Evolutionary conservation across 2,329 filamentous ascomycete genomes (phyloP).

Genomic region (Arachnomyces sp.): DNA sequence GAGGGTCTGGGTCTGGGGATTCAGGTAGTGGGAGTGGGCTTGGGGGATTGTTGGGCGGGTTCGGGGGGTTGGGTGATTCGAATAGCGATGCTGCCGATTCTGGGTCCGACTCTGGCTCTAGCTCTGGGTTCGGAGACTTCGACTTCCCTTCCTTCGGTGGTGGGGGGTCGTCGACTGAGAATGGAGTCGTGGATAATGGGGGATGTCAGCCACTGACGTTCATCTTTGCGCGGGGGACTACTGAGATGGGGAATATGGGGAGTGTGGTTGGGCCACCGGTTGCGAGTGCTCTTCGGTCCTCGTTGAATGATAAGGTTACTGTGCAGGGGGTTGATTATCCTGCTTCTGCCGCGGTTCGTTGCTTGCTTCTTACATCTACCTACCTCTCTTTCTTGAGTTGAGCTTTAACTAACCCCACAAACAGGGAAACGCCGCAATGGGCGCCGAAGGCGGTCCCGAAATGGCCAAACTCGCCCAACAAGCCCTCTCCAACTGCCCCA

Average conservation of each 20-base stretch:
- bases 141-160: slow-evolving; percentile 4
- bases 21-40: no score
- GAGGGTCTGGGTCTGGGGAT: no score
- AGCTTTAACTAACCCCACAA: not conserved
- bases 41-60: no score
- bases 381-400: not conserved
- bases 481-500: slow-evolving; percentile 23
- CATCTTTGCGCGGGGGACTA: slow-evolving; percentile 37
- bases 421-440: slow-evolving; percentile 21
- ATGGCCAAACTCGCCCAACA: slow-evolving; percentile 25
- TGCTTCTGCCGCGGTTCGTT: slow-evolving; percentile 16
- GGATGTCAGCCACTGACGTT: slow-evolving; percentile 36
- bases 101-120: not conserved
- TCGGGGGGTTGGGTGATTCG: no score
- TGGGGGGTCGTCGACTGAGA: slow-evolving; percentile 25
- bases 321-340: slow-evolving; percentile 28
- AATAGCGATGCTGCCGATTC: no score
- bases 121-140: not conserved
- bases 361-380: not conserved
- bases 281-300: slow-evolving; percentile 16
- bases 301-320: slow-evolving; percentile 20
- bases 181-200: slow-evolving; percentile 30
- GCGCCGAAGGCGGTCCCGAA: slow-evolving; percentile 20
- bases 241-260: slow-evolving; percentile 37
- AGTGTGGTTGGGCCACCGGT: slow-evolving; percentile 32